Conservation (phyloP, 2,329 filamentous ascomycete species). For the Clarireedia sp. region DNA sequence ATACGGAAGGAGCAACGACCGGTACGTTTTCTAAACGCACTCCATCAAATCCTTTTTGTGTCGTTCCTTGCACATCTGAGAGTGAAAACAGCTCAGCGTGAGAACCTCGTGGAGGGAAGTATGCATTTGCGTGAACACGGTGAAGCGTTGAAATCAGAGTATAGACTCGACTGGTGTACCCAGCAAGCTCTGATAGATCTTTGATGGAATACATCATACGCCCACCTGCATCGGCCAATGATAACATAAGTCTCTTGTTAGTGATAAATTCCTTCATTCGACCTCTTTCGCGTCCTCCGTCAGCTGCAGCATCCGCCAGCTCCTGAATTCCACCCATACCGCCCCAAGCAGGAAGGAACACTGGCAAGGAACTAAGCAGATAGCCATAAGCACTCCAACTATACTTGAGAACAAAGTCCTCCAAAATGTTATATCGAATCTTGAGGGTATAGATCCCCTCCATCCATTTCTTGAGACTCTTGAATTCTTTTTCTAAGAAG, state of each 20-base stretch:
- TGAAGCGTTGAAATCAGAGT: slow-evolving; percentile 92
- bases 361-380: slow-evolving; percentile 80
- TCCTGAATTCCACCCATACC: slow-evolving; percentile 70
- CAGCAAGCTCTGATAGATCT: slow-evolving; percentile 89
- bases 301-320: slow-evolving; percentile 43
- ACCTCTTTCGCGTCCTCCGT: slow-evolving; percentile 60
- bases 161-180: slow-evolving; percentile 93
- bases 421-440: slow-evolving; percentile 96
- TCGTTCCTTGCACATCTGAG: slow-evolving; percentile 86
- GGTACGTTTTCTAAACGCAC: slow-evolving; percentile 90
- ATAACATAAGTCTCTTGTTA: slow-evolving; percentile 97
- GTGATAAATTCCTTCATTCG: slow-evolving; percentile 99
- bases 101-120: slow-evolving; percentile 58
- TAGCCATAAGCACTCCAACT: slow-evolving; percentile 98
- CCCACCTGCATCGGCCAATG: slow-evolving; percentile 88
- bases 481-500: slow-evolving; percentile 86
- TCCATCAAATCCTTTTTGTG: slow-evolving; percentile 90
- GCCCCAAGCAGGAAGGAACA: slow-evolving; percentile 92
- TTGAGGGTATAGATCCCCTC: slow-evolving; percentile 97
- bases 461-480: slow-evolving; percentile 92
- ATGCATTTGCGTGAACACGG: slow-evolving; percentile 83
- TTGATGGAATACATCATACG: slow-evolving; percentile 99
- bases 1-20: slow-evolving; percentile 79
- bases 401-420: slow-evolving; percentile 97
- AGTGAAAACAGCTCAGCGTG: slow-evolving; percentile 79